phyloP scores from a whole-genome alignment of 768 basidiomycete genomes.

The Dioszegia aurantiaca region DNA sequence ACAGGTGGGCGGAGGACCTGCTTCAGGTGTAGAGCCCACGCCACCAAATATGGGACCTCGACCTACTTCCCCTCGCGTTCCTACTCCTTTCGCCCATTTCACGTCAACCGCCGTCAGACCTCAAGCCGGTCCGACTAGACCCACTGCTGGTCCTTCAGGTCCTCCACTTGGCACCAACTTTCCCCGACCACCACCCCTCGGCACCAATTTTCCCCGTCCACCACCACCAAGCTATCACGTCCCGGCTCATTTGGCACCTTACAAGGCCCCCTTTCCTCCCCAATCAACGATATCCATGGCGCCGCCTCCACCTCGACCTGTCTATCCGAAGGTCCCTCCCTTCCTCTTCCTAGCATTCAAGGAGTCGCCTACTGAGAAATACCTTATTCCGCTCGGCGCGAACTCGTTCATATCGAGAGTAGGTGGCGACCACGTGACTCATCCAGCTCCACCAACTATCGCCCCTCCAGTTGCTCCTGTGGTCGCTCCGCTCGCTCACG shows the following conservation, averaged over 20 bases:
- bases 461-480: not conserved
- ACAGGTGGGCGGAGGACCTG: constrained; percentile 41
- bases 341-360: constrained; percentile 44
- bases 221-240: no score
- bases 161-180: not conserved
- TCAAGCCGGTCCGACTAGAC: no score
- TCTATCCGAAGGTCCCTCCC: constrained; percentile 35
- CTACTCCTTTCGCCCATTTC: no score
- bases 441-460: not conserved
- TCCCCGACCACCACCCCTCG: not conserved
- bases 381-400: constrained; percentile 32
- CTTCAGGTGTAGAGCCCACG: constrained; percentile 7
- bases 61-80: no score
- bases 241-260: not conserved
- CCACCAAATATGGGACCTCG: no score
- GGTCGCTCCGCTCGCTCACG: not conserved
- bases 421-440: constrained; percentile 36
- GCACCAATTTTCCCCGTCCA: not conserved
- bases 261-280: not conserved
- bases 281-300: not conserved
- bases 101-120: no score
- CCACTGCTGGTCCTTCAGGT: not conserved
- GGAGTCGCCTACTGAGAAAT: constrained; percentile 41
- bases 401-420: constrained; percentile 34
- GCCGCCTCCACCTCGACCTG: constrained; percentile 27